phyloP scores from a whole-genome alignment of 768 basidiomycete species.

The Amanita phalloides region DNA sequence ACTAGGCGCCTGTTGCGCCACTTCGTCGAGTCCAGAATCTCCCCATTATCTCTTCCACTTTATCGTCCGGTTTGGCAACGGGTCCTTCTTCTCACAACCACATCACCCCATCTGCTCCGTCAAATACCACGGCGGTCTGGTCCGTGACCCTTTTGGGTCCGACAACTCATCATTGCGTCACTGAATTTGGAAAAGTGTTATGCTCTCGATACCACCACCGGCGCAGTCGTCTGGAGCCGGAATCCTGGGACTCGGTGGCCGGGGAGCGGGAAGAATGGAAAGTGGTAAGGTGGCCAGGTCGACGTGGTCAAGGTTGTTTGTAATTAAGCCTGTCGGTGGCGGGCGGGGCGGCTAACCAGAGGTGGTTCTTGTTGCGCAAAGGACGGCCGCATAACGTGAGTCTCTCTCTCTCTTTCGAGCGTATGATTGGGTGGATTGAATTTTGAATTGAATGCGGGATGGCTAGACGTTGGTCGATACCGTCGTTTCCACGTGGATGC shows the following conservation, averaged over 20 bases:
- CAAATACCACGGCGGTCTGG: slow-evolving; percentile 18
- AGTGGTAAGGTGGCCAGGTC: slow-evolving; percentile 39
- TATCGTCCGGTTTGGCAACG: slow-evolving; percentile 56
- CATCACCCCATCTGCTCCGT: slow-evolving; percentile 12
- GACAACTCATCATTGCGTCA: slow-evolving; percentile 74
- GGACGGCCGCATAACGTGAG: slow-evolving; percentile 55
- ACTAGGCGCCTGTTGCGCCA: slow-evolving; percentile 43
- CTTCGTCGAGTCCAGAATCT: slow-evolving; percentile 54
- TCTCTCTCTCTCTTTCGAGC: slow-evolving; percentile 2
- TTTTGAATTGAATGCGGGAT: not conserved
- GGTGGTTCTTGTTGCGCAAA: slow-evolving; percentile 52
- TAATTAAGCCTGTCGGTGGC: slow-evolving; percentile 18
- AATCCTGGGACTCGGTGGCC: slow-evolving; percentile 67
- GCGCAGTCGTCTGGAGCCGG: slow-evolving; percentile 71
- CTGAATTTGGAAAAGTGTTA: slow-evolving; percentile 65
- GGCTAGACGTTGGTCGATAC: slow-evolving; percentile 53
- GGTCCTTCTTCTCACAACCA: slow-evolving; percentile 44
- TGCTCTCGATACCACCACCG: slow-evolving; percentile 73
- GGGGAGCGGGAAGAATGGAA: slow-evolving; percentile 10
- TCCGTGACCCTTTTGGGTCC: slow-evolving; percentile 75
- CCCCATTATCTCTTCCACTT: slow-evolving; percentile 57
- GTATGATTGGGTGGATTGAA: not conserved
- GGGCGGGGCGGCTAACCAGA: slow-evolving; percentile 21
- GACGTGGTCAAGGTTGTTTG: slow-evolving; percentile 53
- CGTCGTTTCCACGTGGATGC: slow-evolving; percentile 66